These are phyloP conservation scores for Scolecobasidium constrictum DNA, from an alignment of 2,329 filamentous ascomycete genomes.

Conservation along the genomic window DNA sequence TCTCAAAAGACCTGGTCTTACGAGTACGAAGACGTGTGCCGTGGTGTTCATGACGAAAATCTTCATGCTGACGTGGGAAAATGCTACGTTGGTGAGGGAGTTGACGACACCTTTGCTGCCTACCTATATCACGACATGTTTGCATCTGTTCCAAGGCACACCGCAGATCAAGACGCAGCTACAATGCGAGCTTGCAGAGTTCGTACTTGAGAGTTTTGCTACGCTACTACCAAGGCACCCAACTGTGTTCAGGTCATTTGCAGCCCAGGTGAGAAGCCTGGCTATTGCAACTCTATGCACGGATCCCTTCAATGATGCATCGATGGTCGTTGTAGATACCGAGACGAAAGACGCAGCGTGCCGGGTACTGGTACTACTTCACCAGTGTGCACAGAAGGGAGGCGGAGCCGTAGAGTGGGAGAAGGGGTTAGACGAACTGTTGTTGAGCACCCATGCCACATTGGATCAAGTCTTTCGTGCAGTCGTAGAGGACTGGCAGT, in stretches of 20 bases:
- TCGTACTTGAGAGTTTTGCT: conserved; percentile 58
- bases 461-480: conserved; percentile 69
- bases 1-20: conserved; percentile 61
- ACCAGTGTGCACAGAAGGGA: conserved; percentile 73
- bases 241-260: conserved; percentile 69
- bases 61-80: conserved; percentile 70
- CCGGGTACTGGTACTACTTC: conserved; percentile 57
- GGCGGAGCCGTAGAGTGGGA: conserved; percentile 69
- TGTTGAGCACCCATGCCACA: conserved; percentile 57
- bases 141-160: conserved; percentile 48
- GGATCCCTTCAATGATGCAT: conserved; percentile 40
- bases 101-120: conserved; percentile 77
- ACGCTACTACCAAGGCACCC: conserved; percentile 70
- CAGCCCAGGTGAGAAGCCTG: conserved; percentile 54
- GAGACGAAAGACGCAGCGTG: conserved; percentile 48
- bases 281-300: conserved; percentile 50
- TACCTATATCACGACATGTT: conserved; percentile 59
- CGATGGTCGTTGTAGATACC: conserved; percentile 18
- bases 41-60: conserved; percentile 72
- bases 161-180: conserved; percentile 16
- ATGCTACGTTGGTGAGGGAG: conserved; percentile 74
- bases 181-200: conserved; percentile 16
- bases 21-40: conserved; percentile 61
- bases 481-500: conserved; percentile 73
- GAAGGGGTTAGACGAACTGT: conserved; percentile 42